Conservation (phyloP, 371 early-diverging fungal genomes). For the Mycotypha africana region DNA sequence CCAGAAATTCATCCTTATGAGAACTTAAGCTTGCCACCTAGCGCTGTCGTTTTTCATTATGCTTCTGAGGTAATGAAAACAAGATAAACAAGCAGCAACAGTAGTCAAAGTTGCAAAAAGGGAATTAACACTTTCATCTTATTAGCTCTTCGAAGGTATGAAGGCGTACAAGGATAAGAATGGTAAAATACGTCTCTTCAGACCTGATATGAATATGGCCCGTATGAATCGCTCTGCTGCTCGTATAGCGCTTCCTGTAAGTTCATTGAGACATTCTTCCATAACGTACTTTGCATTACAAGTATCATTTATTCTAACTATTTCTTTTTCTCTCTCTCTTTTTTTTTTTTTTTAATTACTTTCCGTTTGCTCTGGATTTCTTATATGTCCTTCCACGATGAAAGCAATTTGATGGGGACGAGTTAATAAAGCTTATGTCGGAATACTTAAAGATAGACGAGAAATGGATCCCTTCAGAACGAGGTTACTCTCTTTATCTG, state of each 20-base stretch:
- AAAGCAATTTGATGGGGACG: constrained; percentile 73
- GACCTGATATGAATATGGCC: constrained; percentile 91
- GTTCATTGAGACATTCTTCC: too few relatives aligned
- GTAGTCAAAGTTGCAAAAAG: neutral
- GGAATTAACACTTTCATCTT: neutral
- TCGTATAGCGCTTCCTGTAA: constrained; percentile 79
- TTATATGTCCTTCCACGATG: too few relatives aligned
- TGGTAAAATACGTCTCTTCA: constrained; percentile 80
- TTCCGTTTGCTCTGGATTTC: too few relatives aligned
- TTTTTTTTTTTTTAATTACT: neutral
- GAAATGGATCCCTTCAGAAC: constrained; percentile 85
- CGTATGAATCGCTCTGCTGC: constrained; percentile 69
- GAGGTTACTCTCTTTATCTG: constrained; percentile 92
- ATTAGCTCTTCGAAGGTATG: constrained; percentile 85
- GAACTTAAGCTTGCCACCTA: constrained; percentile 77
- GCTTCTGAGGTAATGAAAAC: constrained; percentile 57
- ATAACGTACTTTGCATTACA: too few relatives aligned
- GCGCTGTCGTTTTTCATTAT: constrained; percentile 91
- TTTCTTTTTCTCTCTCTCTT: too few relatives aligned
- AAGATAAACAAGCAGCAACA: neutral
- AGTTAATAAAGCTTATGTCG: constrained; percentile 80
- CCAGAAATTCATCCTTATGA: constrained; percentile 79
- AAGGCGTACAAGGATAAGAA: constrained; percentile 86
- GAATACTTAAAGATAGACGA: constrained; percentile 79
- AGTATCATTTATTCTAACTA: too few relatives aligned